Percentiles rank a stretch among this genome's conserved stretches.
Conservation (phyloP, 169 alveolate species). For the Cryptosporidium ryanae region DNA sequence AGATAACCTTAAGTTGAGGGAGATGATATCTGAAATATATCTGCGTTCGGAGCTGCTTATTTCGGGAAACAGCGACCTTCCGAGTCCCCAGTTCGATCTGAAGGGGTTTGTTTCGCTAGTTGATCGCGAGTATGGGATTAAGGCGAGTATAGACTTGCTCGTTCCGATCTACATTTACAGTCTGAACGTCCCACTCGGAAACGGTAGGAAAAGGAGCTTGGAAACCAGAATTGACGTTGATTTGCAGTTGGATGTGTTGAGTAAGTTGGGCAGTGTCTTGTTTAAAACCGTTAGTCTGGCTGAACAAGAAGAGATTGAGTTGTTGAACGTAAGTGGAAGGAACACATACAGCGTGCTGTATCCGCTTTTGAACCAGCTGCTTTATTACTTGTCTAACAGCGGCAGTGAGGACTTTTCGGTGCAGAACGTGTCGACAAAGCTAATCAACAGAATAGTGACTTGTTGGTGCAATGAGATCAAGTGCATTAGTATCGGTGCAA, state of each 20-base stretch:
- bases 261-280: not conserved
- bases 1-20: constrained; percentile 16
- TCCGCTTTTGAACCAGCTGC: constrained; percentile 23
- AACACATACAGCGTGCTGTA: not conserved
- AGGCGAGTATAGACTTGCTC: not conserved
- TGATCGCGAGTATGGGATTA: too few species aligned
- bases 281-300: not conserved
- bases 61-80: not conserved
- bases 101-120: too few species aligned
- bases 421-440: not conserved
- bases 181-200: not conserved
- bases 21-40: constrained; percentile 33
- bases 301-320: not conserved
- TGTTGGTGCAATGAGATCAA: constrained; percentile 31
- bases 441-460: not conserved
- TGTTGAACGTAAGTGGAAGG: not conserved
- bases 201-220: not conserved
- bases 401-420: constrained; percentile 21
- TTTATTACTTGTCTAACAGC: constrained; percentile 10
- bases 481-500: not conserved
- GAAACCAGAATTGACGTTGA: constrained; percentile 15
- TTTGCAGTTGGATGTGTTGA: constrained; percentile 16
- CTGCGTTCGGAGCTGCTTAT: constrained; percentile 36
- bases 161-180: constrained; percentile 19
- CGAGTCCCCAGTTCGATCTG: not conserved